Conservation (phyloP, 1,284 basidiomycete species). For the Thecaphora thlaspeos region DNA sequence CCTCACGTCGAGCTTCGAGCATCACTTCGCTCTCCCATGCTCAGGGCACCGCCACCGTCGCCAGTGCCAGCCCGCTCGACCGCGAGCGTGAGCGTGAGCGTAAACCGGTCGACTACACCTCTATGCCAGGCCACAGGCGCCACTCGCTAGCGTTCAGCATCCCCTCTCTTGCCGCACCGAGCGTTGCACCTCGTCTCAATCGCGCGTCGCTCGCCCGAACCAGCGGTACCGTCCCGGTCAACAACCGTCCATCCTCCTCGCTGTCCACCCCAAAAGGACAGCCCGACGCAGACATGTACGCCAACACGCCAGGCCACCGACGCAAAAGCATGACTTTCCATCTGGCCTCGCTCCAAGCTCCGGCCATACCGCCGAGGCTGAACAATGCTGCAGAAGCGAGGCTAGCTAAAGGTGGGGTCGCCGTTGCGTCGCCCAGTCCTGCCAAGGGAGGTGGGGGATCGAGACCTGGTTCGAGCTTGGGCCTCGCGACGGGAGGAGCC, state of each 20-base stretch:
- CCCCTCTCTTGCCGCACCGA: slow-evolving; percentile 26
- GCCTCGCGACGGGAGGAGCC: too few relatives aligned
- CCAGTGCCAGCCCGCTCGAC: too few relatives aligned
- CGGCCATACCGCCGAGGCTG: neutral
- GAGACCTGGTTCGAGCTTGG: too few relatives aligned
- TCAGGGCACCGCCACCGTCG: too few relatives aligned
- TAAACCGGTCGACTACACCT: slow-evolving; percentile 20
- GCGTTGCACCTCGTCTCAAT: slow-evolving; percentile 26
- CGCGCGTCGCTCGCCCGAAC: slow-evolving; percentile 16
- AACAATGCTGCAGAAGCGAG: too few relatives aligned
- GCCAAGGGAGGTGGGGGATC: too few relatives aligned
- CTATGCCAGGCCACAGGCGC: slow-evolving; percentile 43
- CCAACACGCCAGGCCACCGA: slow-evolving; percentile 1
- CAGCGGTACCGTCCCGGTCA: neutral
- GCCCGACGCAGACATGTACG: neutral
- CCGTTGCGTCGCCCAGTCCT: too few relatives aligned
- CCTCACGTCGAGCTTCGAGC: neutral
- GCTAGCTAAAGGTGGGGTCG: too few relatives aligned
- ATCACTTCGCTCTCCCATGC: neutral
- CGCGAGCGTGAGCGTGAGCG: neutral
- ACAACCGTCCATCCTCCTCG: neutral
- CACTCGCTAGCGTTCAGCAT: slow-evolving; percentile 10
- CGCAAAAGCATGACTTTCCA: neutral
- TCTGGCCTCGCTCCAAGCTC: neutral
- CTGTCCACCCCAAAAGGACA: neutral